Evolutionary conservation across 768 basidiomycete genomes (phyloP).

Genomic region (Boletellus ananas): DNA sequence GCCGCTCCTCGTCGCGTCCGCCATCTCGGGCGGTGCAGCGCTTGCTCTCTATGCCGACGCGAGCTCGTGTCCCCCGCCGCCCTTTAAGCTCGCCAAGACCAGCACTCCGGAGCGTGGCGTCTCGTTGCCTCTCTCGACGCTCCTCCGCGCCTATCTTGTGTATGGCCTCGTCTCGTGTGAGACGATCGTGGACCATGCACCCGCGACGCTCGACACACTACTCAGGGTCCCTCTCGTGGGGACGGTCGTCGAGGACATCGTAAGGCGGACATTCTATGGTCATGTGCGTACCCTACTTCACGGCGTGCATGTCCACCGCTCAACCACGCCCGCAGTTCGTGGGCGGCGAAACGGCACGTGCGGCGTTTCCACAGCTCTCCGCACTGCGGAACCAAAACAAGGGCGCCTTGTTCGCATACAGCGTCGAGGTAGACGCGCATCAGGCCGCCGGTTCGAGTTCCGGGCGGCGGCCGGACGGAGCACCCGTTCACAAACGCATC

Average conservation of each 20-base stretch:
- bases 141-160: slow-evolving; percentile 75
- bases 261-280: slow-evolving; percentile 80
- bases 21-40: slow-evolving; percentile 16
- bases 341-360: slow-evolving; percentile 77
- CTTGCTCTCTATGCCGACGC: slow-evolving; percentile 25
- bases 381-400: slow-evolving; percentile 62
- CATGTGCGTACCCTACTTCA: slow-evolving; percentile 47
- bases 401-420: slow-evolving; percentile 78
- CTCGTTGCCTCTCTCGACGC: slow-evolving; percentile 25
- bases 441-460: slow-evolving; percentile 36
- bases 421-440: slow-evolving; percentile 75
- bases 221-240: slow-evolving; percentile 51
- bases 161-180: slow-evolving; percentile 81
- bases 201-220: slow-evolving; percentile 53
- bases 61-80: slow-evolving; percentile 22
- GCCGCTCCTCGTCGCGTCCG: slow-evolving; percentile 13
- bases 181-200: slow-evolving; percentile 69
- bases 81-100: slow-evolving; percentile 10
- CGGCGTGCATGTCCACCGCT: not conserved
- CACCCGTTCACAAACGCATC: slow-evolving; percentile 53
- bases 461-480: slow-evolving; percentile 5
- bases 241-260: slow-evolving; percentile 60
- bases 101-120: not conserved
- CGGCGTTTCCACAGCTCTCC: slow-evolving; percentile 60
- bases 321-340: slow-evolving; percentile 57